These are phyloP conservation scores for Cladosporium sp. DNA, from an alignment of 2,329 filamentous ascomycete genomes.

Conservation along the genomic window DNA sequence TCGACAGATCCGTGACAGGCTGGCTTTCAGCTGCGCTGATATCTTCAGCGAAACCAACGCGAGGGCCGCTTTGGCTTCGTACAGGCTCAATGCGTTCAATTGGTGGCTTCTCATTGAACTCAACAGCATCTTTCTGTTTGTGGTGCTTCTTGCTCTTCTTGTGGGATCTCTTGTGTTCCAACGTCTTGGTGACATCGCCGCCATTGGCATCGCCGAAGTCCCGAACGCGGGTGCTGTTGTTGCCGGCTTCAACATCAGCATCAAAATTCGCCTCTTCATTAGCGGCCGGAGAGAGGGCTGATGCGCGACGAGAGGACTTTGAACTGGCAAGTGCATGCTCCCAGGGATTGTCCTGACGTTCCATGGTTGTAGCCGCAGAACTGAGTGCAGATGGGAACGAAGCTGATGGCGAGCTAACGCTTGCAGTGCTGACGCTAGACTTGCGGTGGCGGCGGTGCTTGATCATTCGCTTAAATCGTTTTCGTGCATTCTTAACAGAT, in stretches of 20 bases:
- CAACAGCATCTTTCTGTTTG: slow-evolving; percentile 31
- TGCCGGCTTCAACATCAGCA: slow-evolving; percentile 45
- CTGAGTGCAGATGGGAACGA: slow-evolving; percentile 45
- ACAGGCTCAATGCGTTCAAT: not conserved
- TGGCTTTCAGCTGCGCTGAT: slow-evolving; percentile 30
- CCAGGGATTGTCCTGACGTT: slow-evolving; percentile 40
- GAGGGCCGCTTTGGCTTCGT: slow-evolving; percentile 20
- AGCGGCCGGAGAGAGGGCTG: slow-evolving; percentile 43
- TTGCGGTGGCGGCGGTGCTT: slow-evolving; percentile 71
- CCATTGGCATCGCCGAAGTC: slow-evolving; percentile 47
- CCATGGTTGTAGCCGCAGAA: slow-evolving; percentile 43
- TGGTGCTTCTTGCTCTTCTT: slow-evolving; percentile 48
- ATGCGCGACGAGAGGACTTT: slow-evolving; percentile 37
- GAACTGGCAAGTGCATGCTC: slow-evolving; percentile 31
- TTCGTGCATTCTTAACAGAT: slow-evolving; percentile 61
- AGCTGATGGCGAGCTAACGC: slow-evolving; percentile 56
- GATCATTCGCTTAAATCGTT: slow-evolving; percentile 74
- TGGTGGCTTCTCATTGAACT: slow-evolving; percentile 23
- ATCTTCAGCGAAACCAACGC: slow-evolving; percentile 45
- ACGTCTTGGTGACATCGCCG: slow-evolving; percentile 34
- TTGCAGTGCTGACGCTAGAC: slow-evolving; percentile 71
- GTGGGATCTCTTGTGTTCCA: slow-evolving; percentile 40
- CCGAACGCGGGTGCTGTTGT: slow-evolving; percentile 41
- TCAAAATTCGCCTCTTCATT: slow-evolving; percentile 60
- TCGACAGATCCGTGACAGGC: slow-evolving; percentile 18